Evolutionary conservation across 1,284 basidiomycete species (phyloP).

Genomic region (Boletus albobrunnescens): DNA sequence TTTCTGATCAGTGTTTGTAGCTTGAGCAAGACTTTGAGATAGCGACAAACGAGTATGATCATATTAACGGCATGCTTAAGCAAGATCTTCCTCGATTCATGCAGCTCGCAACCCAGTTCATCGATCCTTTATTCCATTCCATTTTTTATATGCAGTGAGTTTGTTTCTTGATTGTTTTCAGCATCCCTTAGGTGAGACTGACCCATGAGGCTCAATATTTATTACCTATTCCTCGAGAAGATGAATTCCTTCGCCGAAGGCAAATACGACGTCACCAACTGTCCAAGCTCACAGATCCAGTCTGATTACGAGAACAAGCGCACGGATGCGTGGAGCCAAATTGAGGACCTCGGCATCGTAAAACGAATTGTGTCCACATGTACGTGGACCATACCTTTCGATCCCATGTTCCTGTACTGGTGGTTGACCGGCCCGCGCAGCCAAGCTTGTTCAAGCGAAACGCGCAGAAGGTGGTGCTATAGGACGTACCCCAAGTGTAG

Average conservation of each 20-base stretch:
- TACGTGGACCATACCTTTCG: slow-evolving; percentile 38
- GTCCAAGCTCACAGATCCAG: slow-evolving; percentile 70
- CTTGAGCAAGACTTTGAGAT: slow-evolving; percentile 97
- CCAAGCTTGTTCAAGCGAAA: slow-evolving; percentile 58
- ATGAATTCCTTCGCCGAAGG: slow-evolving; percentile 83
- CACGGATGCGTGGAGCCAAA: slow-evolving; percentile 71
- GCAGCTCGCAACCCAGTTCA: slow-evolving; percentile 81
- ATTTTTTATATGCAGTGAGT: slow-evolving; percentile 99
- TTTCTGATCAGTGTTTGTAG: slow-evolving; percentile 39
- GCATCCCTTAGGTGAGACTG: slow-evolving; percentile 1
- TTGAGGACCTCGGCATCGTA: slow-evolving; percentile 75
- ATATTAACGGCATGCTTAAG: slow-evolving; percentile 92
- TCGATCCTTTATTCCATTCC: slow-evolving; percentile 95
- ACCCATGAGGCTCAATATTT: slow-evolving; percentile 76
- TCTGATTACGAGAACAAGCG: slow-evolving; percentile 76
- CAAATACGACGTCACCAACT: slow-evolving; percentile 71
- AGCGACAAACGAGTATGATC: slow-evolving; percentile 94
- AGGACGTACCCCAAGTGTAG: slow-evolving; percentile 38
- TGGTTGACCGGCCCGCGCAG: slow-evolving; percentile 34
- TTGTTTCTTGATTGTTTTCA: slow-evolving; percentile 3
- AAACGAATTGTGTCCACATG: slow-evolving; percentile 83
- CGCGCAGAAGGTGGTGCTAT: slow-evolving; percentile 40
- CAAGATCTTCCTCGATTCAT: slow-evolving; percentile 91
- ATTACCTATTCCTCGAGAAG: slow-evolving; percentile 91
- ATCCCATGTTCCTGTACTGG: neutral